A percentile compares a stretch with the other conserved stretches of the same genome.
These are phyloP conservation scores for Bipolaris cookei DNA, from an alignment of 2,329 filamentous ascomycete species.

Conservation along the genomic window DNA sequence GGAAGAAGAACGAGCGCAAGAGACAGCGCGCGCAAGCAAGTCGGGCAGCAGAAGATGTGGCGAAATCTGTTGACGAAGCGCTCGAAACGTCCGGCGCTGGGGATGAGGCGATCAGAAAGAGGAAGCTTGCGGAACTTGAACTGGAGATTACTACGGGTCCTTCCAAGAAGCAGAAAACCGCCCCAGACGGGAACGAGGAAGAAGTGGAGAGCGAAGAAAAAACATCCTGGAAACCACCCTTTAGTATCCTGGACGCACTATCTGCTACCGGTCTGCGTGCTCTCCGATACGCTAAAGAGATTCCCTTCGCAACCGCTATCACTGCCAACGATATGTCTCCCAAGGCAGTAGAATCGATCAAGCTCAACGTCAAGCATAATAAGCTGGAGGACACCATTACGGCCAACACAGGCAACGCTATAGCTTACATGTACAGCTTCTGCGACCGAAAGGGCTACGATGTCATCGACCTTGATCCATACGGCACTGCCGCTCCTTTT, in stretches of 20 bases:
- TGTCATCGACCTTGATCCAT: slow-evolving; percentile 95
- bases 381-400: slow-evolving; percentile 72
- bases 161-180: slow-evolving; percentile 37
- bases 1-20: slow-evolving; percentile 37
- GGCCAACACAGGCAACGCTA: slow-evolving; percentile 79
- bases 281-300: slow-evolving; percentile 87
- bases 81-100: slow-evolving; percentile 2
- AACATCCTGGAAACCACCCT: slow-evolving; percentile 32
- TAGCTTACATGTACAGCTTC: slow-evolving; percentile 86
- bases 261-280: slow-evolving; percentile 93
- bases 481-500: slow-evolving; percentile 91
- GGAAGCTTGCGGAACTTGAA: slow-evolving; percentile 31
- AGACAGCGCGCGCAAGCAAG: slow-evolving; percentile 28
- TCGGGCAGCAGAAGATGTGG: slow-evolving; percentile 8
- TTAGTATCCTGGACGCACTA: slow-evolving; percentile 85
- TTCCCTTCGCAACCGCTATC: slow-evolving; percentile 80
- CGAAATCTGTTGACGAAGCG: slow-evolving; percentile 1
- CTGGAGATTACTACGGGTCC: slow-evolving; percentile 18
- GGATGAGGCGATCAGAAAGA: slow-evolving; percentile 29
- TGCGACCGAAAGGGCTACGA: slow-evolving; percentile 72
- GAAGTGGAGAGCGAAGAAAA: slow-evolving; percentile 9
- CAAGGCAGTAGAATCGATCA: slow-evolving; percentile 79
- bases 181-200: slow-evolving; percentile 20
- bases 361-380: slow-evolving; percentile 85
- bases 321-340: slow-evolving; percentile 89